Conservation (phyloP, 1,284 basidiomycete species). For the Kalmanozyma brasiliensis region DNA sequence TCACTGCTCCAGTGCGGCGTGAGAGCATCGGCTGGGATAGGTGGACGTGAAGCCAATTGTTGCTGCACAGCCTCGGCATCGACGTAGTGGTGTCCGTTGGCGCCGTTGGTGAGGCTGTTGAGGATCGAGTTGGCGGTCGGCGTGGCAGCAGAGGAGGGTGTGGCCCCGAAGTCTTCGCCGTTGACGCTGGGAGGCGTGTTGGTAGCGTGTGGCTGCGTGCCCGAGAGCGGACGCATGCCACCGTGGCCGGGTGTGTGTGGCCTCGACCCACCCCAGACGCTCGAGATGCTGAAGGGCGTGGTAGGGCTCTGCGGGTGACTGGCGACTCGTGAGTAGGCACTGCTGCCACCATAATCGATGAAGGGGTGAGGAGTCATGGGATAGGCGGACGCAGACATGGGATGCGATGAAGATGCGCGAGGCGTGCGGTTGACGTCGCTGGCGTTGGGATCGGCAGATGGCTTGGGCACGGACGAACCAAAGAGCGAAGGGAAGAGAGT, state of each 20-base stretch:
- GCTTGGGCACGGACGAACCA: conserved; percentile 31
- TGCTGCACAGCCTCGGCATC: conserved; percentile 44
- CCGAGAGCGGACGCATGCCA: conserved; percentile 48
- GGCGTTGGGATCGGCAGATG: conserved; percentile 14
- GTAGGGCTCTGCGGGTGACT: conserved; percentile 53
- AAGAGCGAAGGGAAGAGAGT: conserved; percentile 63
- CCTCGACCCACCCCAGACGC: conserved; percentile 53
- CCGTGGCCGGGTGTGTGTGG: conserved; percentile 56
- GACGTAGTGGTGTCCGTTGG: conserved; percentile 32
- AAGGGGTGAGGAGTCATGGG: conserved; percentile 65
- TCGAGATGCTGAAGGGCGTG: conserved; percentile 55
- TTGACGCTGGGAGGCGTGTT: conserved; percentile 58
- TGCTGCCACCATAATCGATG: conserved; percentile 54
- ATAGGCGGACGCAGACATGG: conserved; percentile 27
- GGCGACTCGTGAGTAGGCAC: conserved; percentile 40
- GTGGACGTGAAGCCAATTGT: conserved; percentile 35
- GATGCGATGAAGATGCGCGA: conserved; percentile 28
- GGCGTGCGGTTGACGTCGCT: conserved; percentile 47
- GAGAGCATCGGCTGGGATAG: conserved; percentile 60
- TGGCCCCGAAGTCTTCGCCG: conserved; percentile 48
- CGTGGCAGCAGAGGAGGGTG: background rate
- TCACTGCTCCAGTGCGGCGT: conserved; percentile 62
- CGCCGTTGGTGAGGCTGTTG: conserved; percentile 25
- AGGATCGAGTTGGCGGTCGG: conserved; percentile 9
- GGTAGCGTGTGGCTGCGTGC: conserved; percentile 20